A percentile compares a stretch with the other conserved stretches of the same genome.
Evolutionary conservation across 768 basidiomycete species (phyloP).

Genomic region (Suillus americanus): DNA sequence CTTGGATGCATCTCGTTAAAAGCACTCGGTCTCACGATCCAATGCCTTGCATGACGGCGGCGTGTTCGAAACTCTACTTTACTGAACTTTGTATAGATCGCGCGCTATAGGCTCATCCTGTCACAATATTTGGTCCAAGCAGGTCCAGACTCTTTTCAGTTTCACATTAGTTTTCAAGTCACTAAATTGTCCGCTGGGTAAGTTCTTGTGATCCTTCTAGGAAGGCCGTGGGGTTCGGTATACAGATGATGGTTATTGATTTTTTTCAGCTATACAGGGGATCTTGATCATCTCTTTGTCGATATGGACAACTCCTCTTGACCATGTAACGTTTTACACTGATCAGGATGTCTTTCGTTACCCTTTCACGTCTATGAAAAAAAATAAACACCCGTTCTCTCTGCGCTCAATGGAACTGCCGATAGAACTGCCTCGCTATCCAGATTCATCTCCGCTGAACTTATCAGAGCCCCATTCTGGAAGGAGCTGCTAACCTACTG

Average conservation of each 20-base stretch:
- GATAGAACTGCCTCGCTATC: constrained; percentile 19
- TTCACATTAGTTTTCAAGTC: neutral
- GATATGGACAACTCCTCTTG: neutral
- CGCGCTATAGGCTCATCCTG: neutral
- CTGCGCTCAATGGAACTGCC: constrained; percentile 10
- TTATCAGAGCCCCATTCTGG: constrained; percentile 16
- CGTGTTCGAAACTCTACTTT: constrained; percentile 2
- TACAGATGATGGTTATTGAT: neutral
- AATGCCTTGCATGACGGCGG: neutral
- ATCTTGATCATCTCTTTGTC: constrained; percentile 1
- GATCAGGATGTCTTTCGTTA: constrained; percentile 17
- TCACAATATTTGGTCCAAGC: neutral
- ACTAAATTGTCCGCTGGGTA: neutral
- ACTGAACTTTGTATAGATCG: constrained; percentile 4
- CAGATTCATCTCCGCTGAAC: constrained; percentile 33
- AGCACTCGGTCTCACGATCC: constrained; percentile 9
- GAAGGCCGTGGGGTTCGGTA: neutral
- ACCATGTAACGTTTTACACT: constrained; percentile 1
- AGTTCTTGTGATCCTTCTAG: neutral
- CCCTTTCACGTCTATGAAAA: constrained; percentile 17
- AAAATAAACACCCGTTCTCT: constrained; percentile 9
- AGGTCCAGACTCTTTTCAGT: neutral
- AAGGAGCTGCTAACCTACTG: constrained; percentile 18
- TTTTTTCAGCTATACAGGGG: neutral
- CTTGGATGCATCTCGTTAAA: constrained; percentile 7